Conservation (phyloP, 192 early-diverging fungal species). For the Spinellus fusiger region DNA sequence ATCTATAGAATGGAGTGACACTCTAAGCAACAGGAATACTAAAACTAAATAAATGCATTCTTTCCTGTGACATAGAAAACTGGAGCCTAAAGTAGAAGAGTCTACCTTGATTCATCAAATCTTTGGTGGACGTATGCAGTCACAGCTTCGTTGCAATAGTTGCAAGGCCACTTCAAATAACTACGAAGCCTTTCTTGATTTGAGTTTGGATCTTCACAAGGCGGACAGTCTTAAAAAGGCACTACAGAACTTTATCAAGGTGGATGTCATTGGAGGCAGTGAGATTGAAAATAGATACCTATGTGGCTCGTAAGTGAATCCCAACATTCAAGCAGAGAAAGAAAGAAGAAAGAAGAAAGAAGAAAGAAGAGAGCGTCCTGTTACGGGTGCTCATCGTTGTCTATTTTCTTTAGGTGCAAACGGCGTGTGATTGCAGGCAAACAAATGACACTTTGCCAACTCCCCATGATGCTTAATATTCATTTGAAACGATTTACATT, state of each 20-base stretch:
- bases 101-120: constrained; percentile 71
- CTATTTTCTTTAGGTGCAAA: constrained; percentile 51
- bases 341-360: no score
- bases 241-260: constrained; percentile 62
- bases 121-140: constrained; percentile 80
- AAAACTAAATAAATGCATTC: neutral
- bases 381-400: neutral
- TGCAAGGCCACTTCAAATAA: constrained; percentile 75
- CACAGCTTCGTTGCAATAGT: constrained; percentile 64
- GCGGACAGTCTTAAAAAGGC: constrained; percentile 61
- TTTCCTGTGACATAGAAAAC: constrained; percentile 38
- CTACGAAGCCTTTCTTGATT: constrained; percentile 68
- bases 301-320: constrained; percentile 58
- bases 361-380: neutral
- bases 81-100: constrained; percentile 67
- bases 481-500: constrained; percentile 86
- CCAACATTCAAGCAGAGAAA: neutral
- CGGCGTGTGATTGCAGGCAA: constrained; percentile 73
- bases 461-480: constrained; percentile 66
- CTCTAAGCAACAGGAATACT: neutral
- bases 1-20: neutral
- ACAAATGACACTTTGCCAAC: constrained; percentile 66
- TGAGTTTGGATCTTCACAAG: constrained; percentile 70
- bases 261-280: constrained; percentile 49
- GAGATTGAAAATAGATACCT: constrained; percentile 60